These are phyloP conservation scores for Phytopythium helicoides DNA, from an alignment of 352 stramenopile genomes.

Conservation along the genomic window DNA sequence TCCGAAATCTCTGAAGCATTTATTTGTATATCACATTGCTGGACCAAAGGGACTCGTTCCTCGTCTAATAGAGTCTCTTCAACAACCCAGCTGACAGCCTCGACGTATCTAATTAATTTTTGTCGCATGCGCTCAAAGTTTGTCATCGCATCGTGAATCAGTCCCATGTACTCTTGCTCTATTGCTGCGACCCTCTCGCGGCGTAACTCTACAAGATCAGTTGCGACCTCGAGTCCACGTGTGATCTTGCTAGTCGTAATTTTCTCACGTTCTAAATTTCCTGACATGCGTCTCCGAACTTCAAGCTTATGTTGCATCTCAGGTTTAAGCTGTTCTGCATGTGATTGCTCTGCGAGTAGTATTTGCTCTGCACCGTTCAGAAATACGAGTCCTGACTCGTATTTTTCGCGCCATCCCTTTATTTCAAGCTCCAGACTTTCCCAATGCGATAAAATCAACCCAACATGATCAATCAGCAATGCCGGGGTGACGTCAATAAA, in stretches of 20 bases:
- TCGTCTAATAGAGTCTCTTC: not conserved
- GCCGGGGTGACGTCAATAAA: conserved; percentile 32
- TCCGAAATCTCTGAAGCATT: too few species aligned
- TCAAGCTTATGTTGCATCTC: conserved; percentile 48
- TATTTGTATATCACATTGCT: too few species aligned
- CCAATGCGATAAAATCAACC: conserved; percentile 33
- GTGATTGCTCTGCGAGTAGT: conserved; percentile 38
- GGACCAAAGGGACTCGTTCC: not conserved
- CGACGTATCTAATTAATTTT: not conserved
- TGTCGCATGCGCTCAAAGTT: not conserved
- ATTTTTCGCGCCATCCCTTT: conserved; percentile 29
- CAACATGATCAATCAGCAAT: conserved; percentile 60
- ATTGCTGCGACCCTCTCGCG: conserved; percentile 32
- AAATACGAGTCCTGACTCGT: conserved; percentile 38
- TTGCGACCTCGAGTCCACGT: conserved; percentile 45
- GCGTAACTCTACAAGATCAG: conserved; percentile 29
- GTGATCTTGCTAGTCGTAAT: conserved; percentile 45
- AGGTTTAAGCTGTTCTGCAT: conserved; percentile 46
- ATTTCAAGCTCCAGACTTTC: conserved; percentile 27
- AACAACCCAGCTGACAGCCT: not conserved
- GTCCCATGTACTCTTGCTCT: conserved; percentile 50
- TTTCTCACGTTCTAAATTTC: conserved; percentile 56
- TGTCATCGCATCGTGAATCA: conserved; percentile 30
- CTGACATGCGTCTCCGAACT: conserved; percentile 51
- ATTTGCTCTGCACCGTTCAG: conserved; percentile 54